A percentile compares a stretch with the other conserved stretches of the same genome.
Evolutionary conservation across 2,329 filamentous ascomycete species (phyloP).

Genomic region (Raffaelea deltoideospora): DNA sequence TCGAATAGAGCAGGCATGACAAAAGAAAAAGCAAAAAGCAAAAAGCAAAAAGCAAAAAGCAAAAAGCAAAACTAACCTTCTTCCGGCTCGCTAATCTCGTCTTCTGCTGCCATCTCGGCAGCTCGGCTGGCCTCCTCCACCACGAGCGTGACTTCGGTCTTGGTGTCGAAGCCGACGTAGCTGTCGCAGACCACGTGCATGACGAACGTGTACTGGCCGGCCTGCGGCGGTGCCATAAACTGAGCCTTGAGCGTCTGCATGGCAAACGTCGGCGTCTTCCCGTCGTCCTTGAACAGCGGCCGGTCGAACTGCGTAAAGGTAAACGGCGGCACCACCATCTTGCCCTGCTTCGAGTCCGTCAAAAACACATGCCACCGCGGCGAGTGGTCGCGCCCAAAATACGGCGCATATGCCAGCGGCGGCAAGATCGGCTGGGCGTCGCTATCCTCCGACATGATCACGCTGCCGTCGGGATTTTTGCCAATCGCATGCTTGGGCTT

Average conservation of each 20-base stretch:
- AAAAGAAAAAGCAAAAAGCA: constrained; percentile 1
- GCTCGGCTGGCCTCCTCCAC: constrained; percentile 85
- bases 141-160: constrained; percentile 75
- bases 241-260: constrained; percentile 96
- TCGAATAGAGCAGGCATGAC: background rate
- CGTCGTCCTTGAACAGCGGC: constrained; percentile 64
- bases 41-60: background rate
- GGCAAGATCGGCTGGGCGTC: constrained; percentile 55
- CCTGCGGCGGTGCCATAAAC: constrained; percentile 85
- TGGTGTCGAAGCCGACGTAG: constrained; percentile 87
- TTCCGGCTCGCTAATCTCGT: constrained; percentile 95
- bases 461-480: constrained; percentile 45
- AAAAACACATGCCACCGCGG: constrained; percentile 93
- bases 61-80: constrained; percentile 54
- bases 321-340: constrained; percentile 92
- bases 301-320: constrained; percentile 89
- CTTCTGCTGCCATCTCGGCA: constrained; percentile 63
- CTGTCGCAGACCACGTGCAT: constrained; percentile 91
- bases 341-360: constrained; percentile 83
- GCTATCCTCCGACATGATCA: constrained; percentile 30
- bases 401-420: constrained; percentile 79
- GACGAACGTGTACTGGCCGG: constrained; percentile 85
- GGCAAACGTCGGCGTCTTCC: constrained; percentile 71
- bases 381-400: constrained; percentile 76
- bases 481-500: constrained; percentile 43